A percentile compares a stretch with the other conserved stretches of the same genome.
Evolutionary conservation across 805 yeast species (phyloP).

Genomic region (Metschnikowia chrysomelidarum): DNA sequence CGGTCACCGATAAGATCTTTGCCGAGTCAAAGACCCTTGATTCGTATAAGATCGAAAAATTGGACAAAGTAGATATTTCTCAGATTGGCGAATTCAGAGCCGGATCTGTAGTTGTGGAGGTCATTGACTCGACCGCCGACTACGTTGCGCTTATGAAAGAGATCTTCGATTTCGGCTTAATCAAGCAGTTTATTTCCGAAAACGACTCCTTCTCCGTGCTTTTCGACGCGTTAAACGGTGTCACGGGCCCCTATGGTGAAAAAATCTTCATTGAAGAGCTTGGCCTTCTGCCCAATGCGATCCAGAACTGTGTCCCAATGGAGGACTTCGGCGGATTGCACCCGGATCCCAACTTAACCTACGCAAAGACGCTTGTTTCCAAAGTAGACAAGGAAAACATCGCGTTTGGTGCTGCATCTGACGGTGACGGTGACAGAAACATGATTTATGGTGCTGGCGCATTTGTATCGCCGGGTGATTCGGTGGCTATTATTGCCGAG

Average conservation of each 20-base stretch:
- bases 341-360: conserved; percentile 96
- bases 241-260: conserved; percentile 94
- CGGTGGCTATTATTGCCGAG: conserved; percentile 96
- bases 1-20: conserved; percentile 84
- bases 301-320: conserved; percentile 77
- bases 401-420: conserved; percentile 98
- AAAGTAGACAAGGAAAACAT: conserved; percentile 79
- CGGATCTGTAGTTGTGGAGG: conserved; percentile 70
- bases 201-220: conserved; percentile 63
- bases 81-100: conserved; percentile 50
- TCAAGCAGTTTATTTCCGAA: conserved; percentile 62
- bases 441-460: conserved; percentile 96
- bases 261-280: conserved; percentile 82
- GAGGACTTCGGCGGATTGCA: conserved; percentile 97
- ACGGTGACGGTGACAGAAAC: conserved; percentile 98
- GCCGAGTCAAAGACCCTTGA: conserved; percentile 60
- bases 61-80: conserved; percentile 65
- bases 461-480: conserved; percentile 97
- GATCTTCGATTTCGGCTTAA: conserved; percentile 84
- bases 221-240: conserved; percentile 91
- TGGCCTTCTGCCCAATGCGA: conserved; percentile 64
- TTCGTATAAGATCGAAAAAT: conserved; percentile 57
- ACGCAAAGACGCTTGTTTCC: conserved; percentile 83
- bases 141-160: conserved; percentile 77
- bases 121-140: conserved; percentile 77